Evolutionary conservation across 2,329 filamentous ascomycete genomes (phyloP).

Genomic region (Graphiopsis chlorocephala): DNA sequence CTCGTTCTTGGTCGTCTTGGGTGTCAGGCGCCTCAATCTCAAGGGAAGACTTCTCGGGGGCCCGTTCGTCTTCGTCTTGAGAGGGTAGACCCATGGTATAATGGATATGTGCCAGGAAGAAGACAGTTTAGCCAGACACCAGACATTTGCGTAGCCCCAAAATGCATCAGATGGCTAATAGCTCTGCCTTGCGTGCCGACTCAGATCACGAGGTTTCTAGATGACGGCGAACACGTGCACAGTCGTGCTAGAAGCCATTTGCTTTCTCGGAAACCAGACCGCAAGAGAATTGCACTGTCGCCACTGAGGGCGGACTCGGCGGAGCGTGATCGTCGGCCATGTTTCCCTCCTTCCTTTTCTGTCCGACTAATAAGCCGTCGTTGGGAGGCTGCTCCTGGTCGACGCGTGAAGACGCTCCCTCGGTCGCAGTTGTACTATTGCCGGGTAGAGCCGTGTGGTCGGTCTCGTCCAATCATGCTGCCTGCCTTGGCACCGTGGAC

Average conservation of each 20-base stretch:
- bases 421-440: neutral
- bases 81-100: neutral
- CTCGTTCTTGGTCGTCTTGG: neutral
- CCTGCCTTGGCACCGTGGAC: neutral
- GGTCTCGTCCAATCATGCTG: conserved; percentile 1
- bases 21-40: neutral
- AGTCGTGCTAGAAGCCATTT: neutral
- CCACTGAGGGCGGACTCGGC: neutral
- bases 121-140: neutral
- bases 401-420: neutral
- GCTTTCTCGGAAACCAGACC: neutral
- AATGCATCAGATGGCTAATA: neutral
- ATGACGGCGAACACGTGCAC: neutral
- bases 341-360: conserved; percentile 1
- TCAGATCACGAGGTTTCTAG: no score
- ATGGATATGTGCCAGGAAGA: neutral
- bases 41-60: neutral
- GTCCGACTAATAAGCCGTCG: neutral
- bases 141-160: neutral
- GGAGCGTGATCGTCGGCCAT: conserved; percentile 4
- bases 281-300: neutral
- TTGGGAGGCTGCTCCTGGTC: neutral
- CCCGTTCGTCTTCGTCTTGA: neutral
- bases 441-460: neutral
- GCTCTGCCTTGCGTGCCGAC: neutral